Percentiles rank a stretch among this genome's conserved stretches.
Conservation (phyloP, 768 basidiomycete species). For the Boletales sp. region DNA sequence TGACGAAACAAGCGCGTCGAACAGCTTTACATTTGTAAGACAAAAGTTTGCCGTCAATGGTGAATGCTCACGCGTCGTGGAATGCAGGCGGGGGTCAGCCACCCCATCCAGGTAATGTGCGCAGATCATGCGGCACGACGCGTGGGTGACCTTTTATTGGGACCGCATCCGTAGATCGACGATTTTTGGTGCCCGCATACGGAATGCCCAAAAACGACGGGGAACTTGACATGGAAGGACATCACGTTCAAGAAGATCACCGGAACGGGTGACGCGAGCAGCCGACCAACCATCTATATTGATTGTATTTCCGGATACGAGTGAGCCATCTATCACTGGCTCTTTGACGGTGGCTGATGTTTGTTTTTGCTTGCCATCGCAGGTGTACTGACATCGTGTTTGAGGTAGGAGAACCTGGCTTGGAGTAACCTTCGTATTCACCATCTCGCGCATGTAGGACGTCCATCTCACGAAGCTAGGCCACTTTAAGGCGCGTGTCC, state of each 20-base stretch:
- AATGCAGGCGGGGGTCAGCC: neutral
- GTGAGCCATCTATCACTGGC: neutral
- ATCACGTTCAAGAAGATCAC: conserved; percentile 5
- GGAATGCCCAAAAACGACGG: neutral
- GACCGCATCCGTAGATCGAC: neutral
- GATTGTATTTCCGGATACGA: neutral
- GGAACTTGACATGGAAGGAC: conserved; percentile 6
- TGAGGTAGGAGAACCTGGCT: conserved; percentile 3
- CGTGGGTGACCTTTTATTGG: neutral
- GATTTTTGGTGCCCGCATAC: conserved; percentile 6
- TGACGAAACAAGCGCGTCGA: neutral
- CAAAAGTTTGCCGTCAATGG: too few species aligned
- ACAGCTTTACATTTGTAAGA: conserved; percentile 13
- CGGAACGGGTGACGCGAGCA: conserved; percentile 4
- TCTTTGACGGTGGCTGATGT: neutral
- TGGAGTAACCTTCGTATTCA: neutral
- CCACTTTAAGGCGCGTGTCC: neutral
- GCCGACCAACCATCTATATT: conserved; percentile 1
- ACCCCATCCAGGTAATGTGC: conserved; percentile 11
- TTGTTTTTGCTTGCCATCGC: neutral
- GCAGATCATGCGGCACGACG: too few species aligned
- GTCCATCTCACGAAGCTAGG: conserved; percentile 7
- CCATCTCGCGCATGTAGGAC: neutral
- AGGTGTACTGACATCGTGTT: conserved; percentile 6
- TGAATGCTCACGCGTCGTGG: neutral